These are phyloP conservation scores for Brassica napus DNA, from an alignment of 345 rosid species.

Conservation along the genomic window Da-Ae NC_063434.1:8141001-8141500, in stretches of 20 bases:
- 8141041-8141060: not conserved
- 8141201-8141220: not conserved
- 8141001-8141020: not conserved
- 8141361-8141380: conserved; percentile 30
- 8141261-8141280: conserved; percentile 34
- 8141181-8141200: conserved; percentile 25
- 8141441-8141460: conserved; percentile 38
- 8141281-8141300: conserved; percentile 39
- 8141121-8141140: not conserved
- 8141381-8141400: conserved; percentile 24
- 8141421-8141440: conserved; percentile 46
- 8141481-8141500: conserved; percentile 37
- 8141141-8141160: not conserved
- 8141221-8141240: conserved; percentile 21
- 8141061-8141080: not conserved
- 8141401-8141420: conserved; percentile 27
- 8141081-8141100: conserved; percentile 4
- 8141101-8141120: not conserved
- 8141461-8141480: conserved; percentile 30
- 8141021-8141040: conserved; percentile 13
- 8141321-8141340: conserved; percentile 19
- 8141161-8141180: not conserved
- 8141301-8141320: conserved; percentile 30
- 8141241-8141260: conserved; percentile 4
- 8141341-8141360: conserved; percentile 22